Percentiles rank a stretch among this genome's conserved stretches.
These are phyloP conservation scores for Aspergillus carbonarius DNA, from an alignment of 2,329 filamentous ascomycete species.

Conservation along the genomic window DNA sequence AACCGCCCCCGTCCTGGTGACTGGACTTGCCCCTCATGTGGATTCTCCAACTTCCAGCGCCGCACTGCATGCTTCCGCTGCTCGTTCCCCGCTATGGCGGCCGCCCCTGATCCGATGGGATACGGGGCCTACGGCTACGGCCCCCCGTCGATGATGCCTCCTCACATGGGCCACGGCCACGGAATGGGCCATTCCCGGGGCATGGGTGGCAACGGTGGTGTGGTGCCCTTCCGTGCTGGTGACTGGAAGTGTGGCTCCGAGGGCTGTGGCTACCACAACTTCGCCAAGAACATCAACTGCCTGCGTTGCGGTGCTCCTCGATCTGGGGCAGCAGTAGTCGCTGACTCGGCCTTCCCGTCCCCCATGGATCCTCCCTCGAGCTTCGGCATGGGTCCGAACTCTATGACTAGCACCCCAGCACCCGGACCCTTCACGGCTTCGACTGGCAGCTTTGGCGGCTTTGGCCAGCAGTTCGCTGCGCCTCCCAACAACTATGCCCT, in stretches of 20 bases:
- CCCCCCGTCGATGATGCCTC: slow-evolving; percentile 77
- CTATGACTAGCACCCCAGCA: slow-evolving; percentile 80
- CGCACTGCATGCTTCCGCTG: slow-evolving; percentile 98
- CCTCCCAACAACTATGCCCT: slow-evolving; percentile 81
- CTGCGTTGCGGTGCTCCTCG: slow-evolving; percentile 93
- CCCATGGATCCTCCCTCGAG: slow-evolving; percentile 82
- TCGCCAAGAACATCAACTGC: slow-evolving; percentile 98
- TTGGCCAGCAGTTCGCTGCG: slow-evolving; percentile 78
- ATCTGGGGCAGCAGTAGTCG: slow-evolving; percentile 88
- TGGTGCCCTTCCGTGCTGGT: slow-evolving; percentile 94
- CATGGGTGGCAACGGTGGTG: slow-evolving; percentile 74
- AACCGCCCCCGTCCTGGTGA: slow-evolving; percentile 95
- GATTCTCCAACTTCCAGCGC: slow-evolving; percentile 99
- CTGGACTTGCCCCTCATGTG: slow-evolving; percentile 98
- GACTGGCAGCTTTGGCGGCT: slow-evolving; percentile 65
- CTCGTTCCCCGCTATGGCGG: slow-evolving; percentile 92
- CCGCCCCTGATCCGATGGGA: slow-evolving; percentile 72
- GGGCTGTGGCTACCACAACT: slow-evolving; percentile 97
- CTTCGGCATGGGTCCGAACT: slow-evolving; percentile 81
- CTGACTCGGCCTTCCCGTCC: slow-evolving; percentile 86
- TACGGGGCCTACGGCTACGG: slow-evolving; percentile 60
- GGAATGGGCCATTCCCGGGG: slow-evolving; percentile 57
- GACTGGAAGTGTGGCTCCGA: slow-evolving; percentile 99
- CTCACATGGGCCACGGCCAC: slow-evolving; percentile 66
- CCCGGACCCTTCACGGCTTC: slow-evolving; percentile 73